These are phyloP conservation scores for Sporothrix inflata DNA, from an alignment of 2,329 filamentous ascomycete genomes.

Conservation along the genomic window DNA sequence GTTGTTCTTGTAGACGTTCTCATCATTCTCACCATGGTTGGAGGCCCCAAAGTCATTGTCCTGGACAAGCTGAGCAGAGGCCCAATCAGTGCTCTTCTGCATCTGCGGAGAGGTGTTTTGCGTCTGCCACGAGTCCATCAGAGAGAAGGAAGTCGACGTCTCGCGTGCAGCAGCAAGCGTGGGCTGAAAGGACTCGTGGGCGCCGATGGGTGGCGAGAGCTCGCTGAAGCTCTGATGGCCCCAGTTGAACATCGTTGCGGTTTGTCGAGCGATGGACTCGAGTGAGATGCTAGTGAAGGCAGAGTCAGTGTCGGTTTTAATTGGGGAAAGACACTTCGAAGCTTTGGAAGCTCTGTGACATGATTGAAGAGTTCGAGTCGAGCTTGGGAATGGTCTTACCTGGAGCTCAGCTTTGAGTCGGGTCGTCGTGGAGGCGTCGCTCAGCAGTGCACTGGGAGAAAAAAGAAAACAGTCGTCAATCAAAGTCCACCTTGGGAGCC, in stretches of 20 bases:
- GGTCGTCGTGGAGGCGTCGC: background rate
- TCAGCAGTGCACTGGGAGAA: background rate
- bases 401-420: background rate
- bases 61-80: background rate
- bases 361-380: background rate
- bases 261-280: background rate
- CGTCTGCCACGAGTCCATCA: background rate
- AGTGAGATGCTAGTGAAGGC: too few relatives aligned
- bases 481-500: background rate
- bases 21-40: too few relatives aligned
- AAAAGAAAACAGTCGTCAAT: background rate
- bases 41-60: background rate
- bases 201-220: background rate
- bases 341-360: too few relatives aligned
- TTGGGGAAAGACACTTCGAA: too few relatives aligned
- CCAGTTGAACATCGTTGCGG: background rate
- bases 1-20: background rate
- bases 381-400: background rate
- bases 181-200: background rate
- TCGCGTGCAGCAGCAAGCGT: background rate
- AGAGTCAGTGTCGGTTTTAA: too few relatives aligned
- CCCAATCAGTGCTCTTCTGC: background rate
- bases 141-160: background rate
- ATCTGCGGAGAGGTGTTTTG: background rate
- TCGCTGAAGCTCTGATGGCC: background rate